Base-by-base conservation (phyloP, 176 grass and related monocot genomes). In the Hyparrhenia diplandra region DNA sequence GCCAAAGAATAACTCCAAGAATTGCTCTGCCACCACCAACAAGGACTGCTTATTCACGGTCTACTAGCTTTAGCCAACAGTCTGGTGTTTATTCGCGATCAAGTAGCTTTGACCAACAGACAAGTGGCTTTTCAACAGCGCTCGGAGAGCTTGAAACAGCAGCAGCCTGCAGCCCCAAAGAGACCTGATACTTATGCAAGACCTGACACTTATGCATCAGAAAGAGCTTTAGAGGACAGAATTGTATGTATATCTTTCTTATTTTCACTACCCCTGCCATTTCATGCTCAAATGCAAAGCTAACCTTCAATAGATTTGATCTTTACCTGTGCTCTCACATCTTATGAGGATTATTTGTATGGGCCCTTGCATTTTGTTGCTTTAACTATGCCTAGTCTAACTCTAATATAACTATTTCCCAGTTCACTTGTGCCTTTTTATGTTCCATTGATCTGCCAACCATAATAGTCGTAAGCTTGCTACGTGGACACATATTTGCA, bases 81-180 rank as follows among this genome's bases (percentile, higher is more conserved):
- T 90, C 88, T 57, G 76, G 87, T 45, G 73, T 41, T 87, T 93
- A 93, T 91, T 89, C 94, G n/a, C 77, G 94, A 77, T 84, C 88
- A 65, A 91, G 71, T 74, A 96, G 90, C 84, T 92, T 88, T 73
- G 86, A 84, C 41, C 89, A 89, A 74, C 83, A 86, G 68, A 79
- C 74, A 74, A 86, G 83, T 73, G 68, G 88, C 8, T 62, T 27
- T 27, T 78, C 79, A 86, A 34, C 79, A 90, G 69, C n/a, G 17
- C 13, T 74, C 88, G 52, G 84, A 84, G 20, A 88, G 61, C 63
- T 67, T 65, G 59, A 88, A 90, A 67, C 88, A 81, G 82, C 64
- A 78, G 77, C 85, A 74, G 43, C 69, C 80, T 93, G 58, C 68
- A 29, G 27, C 73, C 59, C 84, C 70, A 75, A 91, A 69, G 46